These are phyloP conservation scores for Calophaca sinica DNA, from an alignment of 306 rosid species.

Conservation along the genomic window DNA sequence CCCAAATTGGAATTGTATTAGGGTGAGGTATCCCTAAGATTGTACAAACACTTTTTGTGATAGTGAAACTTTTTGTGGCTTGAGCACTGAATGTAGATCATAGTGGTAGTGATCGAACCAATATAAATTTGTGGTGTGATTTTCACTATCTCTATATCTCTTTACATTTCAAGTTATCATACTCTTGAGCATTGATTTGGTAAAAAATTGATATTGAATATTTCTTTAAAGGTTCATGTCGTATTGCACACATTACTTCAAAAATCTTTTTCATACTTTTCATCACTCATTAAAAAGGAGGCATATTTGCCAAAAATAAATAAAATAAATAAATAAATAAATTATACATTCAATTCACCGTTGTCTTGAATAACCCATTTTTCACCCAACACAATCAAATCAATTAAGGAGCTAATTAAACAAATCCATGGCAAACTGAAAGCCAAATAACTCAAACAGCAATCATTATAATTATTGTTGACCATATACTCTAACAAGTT, in stretches of 20 bases:
- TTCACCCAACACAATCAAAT: constrained; percentile 2
- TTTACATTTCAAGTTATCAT: background rate
- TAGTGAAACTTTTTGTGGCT: background rate
- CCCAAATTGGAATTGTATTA: too few relatives aligned
- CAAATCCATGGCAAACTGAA: constrained; percentile 16
- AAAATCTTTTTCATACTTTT: too few relatives aligned
- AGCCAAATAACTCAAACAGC: constrained; percentile 23
- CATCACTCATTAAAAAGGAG: too few relatives aligned
- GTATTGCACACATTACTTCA: background rate
- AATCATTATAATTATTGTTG: background rate
- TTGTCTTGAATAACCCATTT: background rate
- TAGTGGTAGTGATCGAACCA: too few relatives aligned
- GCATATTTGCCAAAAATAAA: too few relatives aligned
- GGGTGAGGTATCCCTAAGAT: too few relatives aligned
- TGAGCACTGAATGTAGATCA: background rate
- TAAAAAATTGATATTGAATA: background rate
- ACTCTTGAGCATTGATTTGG: background rate
- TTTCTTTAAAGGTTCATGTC: background rate
- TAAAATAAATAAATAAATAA: too few relatives aligned
- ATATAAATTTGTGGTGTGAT: background rate
- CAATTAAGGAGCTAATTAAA: background rate
- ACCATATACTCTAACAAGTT: constrained; percentile 1
- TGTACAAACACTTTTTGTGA: too few relatives aligned
- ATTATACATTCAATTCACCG: background rate
- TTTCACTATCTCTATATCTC: background rate